Evolutionary conservation across 2,329 filamentous ascomycete species (phyloP).

Genomic region (Colletotrichum nymphaeae): DNA sequence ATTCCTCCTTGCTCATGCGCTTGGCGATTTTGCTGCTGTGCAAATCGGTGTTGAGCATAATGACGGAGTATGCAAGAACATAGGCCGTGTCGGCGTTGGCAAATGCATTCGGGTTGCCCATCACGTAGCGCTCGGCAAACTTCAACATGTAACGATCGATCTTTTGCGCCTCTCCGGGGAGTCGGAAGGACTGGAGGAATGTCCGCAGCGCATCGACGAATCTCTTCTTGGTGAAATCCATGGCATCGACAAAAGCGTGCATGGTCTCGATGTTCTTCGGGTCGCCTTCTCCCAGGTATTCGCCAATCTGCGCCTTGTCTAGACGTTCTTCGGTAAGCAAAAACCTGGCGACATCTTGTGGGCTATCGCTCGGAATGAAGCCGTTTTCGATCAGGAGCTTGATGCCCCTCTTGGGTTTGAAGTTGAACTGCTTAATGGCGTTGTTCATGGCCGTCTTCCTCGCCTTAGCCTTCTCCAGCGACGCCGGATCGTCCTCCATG

Average conservation of each 20-base stretch:
- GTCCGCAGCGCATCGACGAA: conserved; percentile 93
- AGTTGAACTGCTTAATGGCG: conserved; percentile 93
- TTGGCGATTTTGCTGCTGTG: conserved; percentile 87
- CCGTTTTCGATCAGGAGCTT: conserved; percentile 85
- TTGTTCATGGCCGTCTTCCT: conserved; percentile 92
- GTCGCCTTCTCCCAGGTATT: conserved; percentile 94
- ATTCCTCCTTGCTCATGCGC: conserved; percentile 96
- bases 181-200: conserved; percentile 93
- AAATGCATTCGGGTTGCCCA: conserved; percentile 95
- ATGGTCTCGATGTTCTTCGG: conserved; percentile 86
- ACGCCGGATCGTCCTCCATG: conserved; percentile 88
- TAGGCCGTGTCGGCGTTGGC: conserved; percentile 99
- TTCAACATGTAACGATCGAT: conserved; percentile 99
- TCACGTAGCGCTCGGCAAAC: conserved; percentile 95
- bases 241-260: conserved; percentile 96
- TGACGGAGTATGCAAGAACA: conserved; percentile 94
- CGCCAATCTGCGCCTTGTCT: conserved; percentile 92
- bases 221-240: conserved; percentile 91
- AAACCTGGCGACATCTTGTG: conserved; percentile 87
- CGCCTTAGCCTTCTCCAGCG: conserved; percentile 95
- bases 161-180: conserved; percentile 97
- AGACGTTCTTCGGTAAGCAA: conserved; percentile 83
- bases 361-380: conserved; percentile 84
- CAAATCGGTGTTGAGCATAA: conserved; percentile 94
- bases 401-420: conserved; percentile 94